A percentile compares a stretch with the other conserved stretches of the same genome.
Conservation (phyloP, 441 rosid species). For the Biscutella laevigata region DNA sequence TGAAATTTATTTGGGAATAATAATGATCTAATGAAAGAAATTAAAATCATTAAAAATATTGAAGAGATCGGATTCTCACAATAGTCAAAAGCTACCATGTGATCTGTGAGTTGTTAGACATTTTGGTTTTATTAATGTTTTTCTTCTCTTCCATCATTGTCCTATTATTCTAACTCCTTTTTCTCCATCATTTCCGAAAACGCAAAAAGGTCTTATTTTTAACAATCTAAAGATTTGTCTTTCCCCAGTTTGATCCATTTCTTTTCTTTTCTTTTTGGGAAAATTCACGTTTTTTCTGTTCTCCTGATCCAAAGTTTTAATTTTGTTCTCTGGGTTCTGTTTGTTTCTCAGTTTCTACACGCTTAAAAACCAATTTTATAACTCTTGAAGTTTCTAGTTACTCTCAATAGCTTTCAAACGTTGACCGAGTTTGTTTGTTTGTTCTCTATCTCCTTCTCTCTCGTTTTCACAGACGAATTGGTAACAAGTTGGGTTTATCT, state of each 20-base stretch:
- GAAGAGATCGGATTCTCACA: conserved; percentile 8
- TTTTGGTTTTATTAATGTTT: too few relatives aligned
- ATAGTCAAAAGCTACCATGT: background rate
- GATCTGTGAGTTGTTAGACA: too few relatives aligned
- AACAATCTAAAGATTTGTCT: background rate
- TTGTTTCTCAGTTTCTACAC: conserved; percentile 2
- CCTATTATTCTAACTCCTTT: conserved; percentile 15
- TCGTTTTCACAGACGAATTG: conserved; percentile 19
- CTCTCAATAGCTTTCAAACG: conserved; percentile 14
- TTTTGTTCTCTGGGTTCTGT: background rate
- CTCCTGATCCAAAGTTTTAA: conserved; percentile 12
- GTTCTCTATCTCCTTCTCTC: background rate
- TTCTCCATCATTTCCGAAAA: background rate
- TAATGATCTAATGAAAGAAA: too few relatives aligned
- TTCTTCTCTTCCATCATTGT: conserved; percentile 13
- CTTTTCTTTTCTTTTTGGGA: background rate
- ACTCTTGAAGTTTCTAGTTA: conserved; percentile 8
- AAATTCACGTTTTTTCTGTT: background rate
- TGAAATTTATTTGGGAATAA: too few relatives aligned
- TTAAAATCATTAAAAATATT: background rate
- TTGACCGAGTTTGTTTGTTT: conserved; percentile 6
- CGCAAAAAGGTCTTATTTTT: background rate
- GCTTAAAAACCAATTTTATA: background rate
- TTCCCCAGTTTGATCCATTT: background rate
- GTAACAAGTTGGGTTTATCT: background rate